A percentile compares a stretch with the other conserved stretches of the same genome.
Evolutionary conservation across 169 alveolate species (phyloP).

Genomic region (Hepatocystis sp.): DNA sequence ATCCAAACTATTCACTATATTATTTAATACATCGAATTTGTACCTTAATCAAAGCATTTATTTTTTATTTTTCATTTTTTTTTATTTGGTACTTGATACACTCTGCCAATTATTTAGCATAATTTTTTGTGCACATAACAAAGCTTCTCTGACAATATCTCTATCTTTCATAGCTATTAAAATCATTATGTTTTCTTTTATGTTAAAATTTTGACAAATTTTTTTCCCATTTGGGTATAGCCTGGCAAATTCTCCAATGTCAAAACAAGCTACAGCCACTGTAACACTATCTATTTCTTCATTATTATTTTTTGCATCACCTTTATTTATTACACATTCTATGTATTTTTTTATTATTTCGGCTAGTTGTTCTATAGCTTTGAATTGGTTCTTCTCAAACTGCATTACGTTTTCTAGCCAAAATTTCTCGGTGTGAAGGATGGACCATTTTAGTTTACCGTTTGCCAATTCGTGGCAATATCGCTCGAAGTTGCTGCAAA

Average conservation of each 20-base stretch:
- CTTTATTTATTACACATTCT: constrained; percentile 29
- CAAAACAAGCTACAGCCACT: constrained; percentile 91
- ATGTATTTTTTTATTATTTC: constrained; percentile 82
- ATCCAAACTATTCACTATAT: too few species aligned
- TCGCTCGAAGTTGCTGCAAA: constrained; percentile 84
- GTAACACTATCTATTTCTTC: constrained; percentile 86
- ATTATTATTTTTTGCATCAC: constrained; percentile 14
- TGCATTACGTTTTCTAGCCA: constrained; percentile 87
- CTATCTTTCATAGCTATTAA: constrained; percentile 89
- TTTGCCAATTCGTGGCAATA: constrained; percentile 86
- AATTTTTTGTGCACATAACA: constrained; percentile 91
- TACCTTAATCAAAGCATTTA: too few species aligned
- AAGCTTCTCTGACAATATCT: constrained; percentile 90
- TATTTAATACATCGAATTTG: too few species aligned
- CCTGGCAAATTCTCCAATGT: constrained; percentile 93
- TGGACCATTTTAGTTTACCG: constrained; percentile 87
- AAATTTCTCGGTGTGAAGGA: constrained; percentile 88
- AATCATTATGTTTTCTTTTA: constrained; percentile 88
- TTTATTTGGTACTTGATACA: constrained; percentile 72
- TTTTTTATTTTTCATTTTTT: too few species aligned
- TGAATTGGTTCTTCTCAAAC: constrained; percentile 88
- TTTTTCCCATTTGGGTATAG: constrained; percentile 90
- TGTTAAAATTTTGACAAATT: constrained; percentile 87
- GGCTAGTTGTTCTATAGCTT: constrained; percentile 85
- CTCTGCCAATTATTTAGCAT: constrained; percentile 91